Conservation (phyloP, 2,329 filamentous ascomycete species). For the Trichoderma aggressivum region DNA sequence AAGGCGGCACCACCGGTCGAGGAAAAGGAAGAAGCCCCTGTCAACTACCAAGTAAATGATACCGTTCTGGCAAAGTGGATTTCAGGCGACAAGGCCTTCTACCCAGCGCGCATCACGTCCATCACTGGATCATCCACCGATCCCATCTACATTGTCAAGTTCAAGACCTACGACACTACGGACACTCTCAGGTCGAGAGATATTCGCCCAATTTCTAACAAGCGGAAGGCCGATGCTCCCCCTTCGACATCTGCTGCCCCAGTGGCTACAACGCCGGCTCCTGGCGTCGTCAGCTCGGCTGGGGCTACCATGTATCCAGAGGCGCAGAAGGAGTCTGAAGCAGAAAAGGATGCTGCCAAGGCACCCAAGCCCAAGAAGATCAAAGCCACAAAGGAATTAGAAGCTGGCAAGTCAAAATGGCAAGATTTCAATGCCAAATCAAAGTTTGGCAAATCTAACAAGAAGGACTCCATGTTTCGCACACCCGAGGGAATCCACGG, state of each 20-base stretch:
- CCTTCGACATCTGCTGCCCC: conserved; percentile 42
- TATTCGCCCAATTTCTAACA: conserved; percentile 74
- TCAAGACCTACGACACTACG: conserved; percentile 83
- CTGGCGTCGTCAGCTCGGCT: conserved; percentile 50
- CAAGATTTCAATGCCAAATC: conserved; percentile 83
- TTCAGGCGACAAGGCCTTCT: conserved; percentile 84
- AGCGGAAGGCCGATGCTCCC: conserved; percentile 82
- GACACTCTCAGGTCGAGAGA: conserved; percentile 81
- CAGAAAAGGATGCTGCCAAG: conserved; percentile 65
- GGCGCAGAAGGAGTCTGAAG: conserved; percentile 58
- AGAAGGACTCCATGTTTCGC: conserved; percentile 96
- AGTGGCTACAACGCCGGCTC: conserved; percentile 37
- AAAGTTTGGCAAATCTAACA: conserved; percentile 62
- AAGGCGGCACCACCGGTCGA: conserved; percentile 43
- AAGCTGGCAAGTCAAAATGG: conserved; percentile 91
- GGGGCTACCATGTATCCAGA: conserved; percentile 59
- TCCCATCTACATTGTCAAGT: conserved; percentile 91
- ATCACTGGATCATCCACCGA: conserved; percentile 89
- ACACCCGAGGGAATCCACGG: conserved; percentile 83
- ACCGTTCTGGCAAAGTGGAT: conserved; percentile 87
- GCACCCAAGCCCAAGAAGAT: conserved; percentile 81
- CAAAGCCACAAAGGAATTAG: conserved; percentile 85
- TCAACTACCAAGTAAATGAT: conserved; percentile 81
- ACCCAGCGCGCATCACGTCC: conserved; percentile 87
- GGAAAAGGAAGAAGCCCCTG: conserved; percentile 53